These are phyloP conservation scores for Populus alba DNA, from an alignment of 345 rosid genomes.

Conservation along the genomic window DNA sequence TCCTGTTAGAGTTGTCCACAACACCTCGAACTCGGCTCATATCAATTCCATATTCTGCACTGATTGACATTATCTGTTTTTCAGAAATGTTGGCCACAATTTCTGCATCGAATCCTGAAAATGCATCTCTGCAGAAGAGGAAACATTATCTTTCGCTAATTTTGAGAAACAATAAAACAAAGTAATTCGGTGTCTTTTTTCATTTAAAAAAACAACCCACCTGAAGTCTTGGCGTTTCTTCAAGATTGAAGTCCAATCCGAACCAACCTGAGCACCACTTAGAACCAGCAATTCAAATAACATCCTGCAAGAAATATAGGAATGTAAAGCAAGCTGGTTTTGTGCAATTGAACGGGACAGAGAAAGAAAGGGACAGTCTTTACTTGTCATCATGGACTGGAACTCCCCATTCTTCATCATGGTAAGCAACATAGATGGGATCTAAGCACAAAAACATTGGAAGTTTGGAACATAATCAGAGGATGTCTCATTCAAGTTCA, in stretches of 20 bases:
- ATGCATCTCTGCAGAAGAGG: conserved; percentile 43
- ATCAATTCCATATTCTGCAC: conserved; percentile 46
- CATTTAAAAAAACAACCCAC: conserved; percentile 6
- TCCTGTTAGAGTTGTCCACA: conserved; percentile 53
- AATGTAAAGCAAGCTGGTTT: not conserved
- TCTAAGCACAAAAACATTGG: conserved; percentile 26
- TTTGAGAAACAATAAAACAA: not conserved
- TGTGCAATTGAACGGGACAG: too few species aligned
- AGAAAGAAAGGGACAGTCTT: conserved; percentile 4
- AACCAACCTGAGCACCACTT: conserved; percentile 64
- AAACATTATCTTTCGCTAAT: not conserved
- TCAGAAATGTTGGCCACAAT: conserved; percentile 40
- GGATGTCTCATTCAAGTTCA: not conserved
- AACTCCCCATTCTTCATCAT: conserved; percentile 73
- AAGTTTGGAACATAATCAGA: not conserved
- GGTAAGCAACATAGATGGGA: conserved; percentile 59
- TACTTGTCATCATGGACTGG: conserved; percentile 58
- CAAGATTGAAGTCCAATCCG: conserved; percentile 65
- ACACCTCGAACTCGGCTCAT: conserved; percentile 52
- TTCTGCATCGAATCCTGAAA: conserved; percentile 53
- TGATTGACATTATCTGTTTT: conserved; percentile 45
- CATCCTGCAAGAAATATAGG: conserved; percentile 28
- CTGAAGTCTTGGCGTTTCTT: conserved; percentile 54
- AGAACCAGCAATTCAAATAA: conserved; percentile 56
- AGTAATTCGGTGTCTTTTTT: not conserved